Base-by-base conservation (phyloP, 768 basidiomycete genomes). In the Lactarius evosmus region DNA sequence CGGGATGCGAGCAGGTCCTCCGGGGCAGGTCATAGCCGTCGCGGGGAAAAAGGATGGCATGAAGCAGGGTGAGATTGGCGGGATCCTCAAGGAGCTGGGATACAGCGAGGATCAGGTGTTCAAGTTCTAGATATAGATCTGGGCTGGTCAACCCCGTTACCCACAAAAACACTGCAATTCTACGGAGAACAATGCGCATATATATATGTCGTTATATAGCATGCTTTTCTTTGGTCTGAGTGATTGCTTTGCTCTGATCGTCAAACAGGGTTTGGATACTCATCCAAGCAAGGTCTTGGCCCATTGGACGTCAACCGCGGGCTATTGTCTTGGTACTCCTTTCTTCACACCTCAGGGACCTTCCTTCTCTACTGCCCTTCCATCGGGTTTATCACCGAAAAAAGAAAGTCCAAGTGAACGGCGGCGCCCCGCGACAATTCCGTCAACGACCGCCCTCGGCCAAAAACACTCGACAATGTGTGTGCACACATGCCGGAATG, bases 41-140 rank as follows among this genome's bases (percentile, higher is more conserved):
- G 86, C 91, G 57, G 97, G 97, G 19, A 85, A 89, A 74, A 98
- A 98, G 78, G 87, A 85, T 4, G 92, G 93, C 17, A 84, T 82
- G 79, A 85, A 91, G 75, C 95, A 97, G 75, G 95, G 95, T 29
- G 83, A 85, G 65, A 71, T 97, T 22, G 82, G 81, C 17, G 95
- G 95, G 50, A 76, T 88, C n/a, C 80, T 98, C 54, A 92, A 91
- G 76, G 89, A 95, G 68, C 86, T 80, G 7, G 94, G 93, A 40
- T 99, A 96, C 74, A 87, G 80, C 9, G 81, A 85, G 66, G 88
- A 92, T 19, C 94, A 98, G 81, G 95, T 95, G 49, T 65, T 70
- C 68, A 65, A 70, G 60, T 64, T 67, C 40, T 69, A 61, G 38
- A 60, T 9, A 53, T 33, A 62, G 61, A 53, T 58, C 22, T 49